These are phyloP conservation scores for Sporothrix globosa DNA, from an alignment of 2,329 filamentous ascomycete species.

Conservation along the genomic window DNA sequence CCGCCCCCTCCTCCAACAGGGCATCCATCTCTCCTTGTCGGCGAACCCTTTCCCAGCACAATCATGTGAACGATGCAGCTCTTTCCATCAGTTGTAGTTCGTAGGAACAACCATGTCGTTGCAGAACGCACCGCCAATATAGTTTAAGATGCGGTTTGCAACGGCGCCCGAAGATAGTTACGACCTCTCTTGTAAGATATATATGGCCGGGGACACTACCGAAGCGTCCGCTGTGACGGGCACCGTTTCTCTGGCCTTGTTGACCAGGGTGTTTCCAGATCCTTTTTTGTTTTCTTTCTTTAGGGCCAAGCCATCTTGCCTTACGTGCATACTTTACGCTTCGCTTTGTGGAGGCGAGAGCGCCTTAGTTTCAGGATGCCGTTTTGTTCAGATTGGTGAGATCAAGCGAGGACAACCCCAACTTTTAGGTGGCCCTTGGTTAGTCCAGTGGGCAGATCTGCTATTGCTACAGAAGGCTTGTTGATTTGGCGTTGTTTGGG, in stretches of 20 bases:
- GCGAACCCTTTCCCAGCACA: background rate
- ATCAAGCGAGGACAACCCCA: constrained; percentile 10
- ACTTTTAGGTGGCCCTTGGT: background rate
- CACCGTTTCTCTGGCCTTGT: background rate
- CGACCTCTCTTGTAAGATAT: too few relatives aligned
- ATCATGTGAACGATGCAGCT: background rate
- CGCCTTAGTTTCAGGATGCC: background rate
- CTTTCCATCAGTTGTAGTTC: background rate
- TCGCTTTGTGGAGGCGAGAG: constrained; percentile 3
- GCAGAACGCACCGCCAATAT: background rate
- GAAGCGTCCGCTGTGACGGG: background rate
- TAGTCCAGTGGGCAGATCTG: too few relatives aligned
- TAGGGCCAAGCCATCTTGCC: background rate
- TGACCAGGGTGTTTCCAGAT: constrained; percentile 1
- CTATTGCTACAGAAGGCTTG: background rate
- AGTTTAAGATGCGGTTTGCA: background rate
- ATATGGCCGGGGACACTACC: background rate
- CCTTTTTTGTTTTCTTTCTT: background rate
- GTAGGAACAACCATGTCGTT: background rate
- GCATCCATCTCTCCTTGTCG: background rate
- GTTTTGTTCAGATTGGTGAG: constrained; percentile 11
- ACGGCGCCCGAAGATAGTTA: constrained; percentile 21
- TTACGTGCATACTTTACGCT: background rate
- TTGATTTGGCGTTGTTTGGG: background rate
- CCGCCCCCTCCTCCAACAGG: background rate